Base-by-base conservation (phyloP, 768 basidiomycete genomes). In the Holtermannia corniformis region DNA sequence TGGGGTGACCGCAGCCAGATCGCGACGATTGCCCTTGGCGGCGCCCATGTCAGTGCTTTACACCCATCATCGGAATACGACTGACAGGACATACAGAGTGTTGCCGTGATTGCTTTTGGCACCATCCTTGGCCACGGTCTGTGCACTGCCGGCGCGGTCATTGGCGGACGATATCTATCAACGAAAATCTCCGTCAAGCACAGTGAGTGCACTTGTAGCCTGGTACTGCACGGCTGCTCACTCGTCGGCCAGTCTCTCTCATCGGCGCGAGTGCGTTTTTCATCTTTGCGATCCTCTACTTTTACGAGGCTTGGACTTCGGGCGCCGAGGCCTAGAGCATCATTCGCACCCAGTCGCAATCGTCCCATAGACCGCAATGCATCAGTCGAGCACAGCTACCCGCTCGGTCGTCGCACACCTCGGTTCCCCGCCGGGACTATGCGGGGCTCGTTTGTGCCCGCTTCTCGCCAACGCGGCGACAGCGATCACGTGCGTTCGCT, bases 1-100 rank as follows among this genome's bases (percentile, higher is more conserved):
- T 97, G 95, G 95, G 93, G 95, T 0, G 95, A 97, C 74, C 76
- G 93, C 49, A 93, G 89, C 65, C 93, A 99, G 75, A 89, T 97
- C 62, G 86, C 95, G 1, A 97, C 95, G 1, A 93, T 97, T 57
- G 92, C 89, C 4, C 76, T 97, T 49, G 93, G 87, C 1, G 92
- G 92, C 21, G 87, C 92, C 20, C 90, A 99, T 75, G 93, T 96
- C 67, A 48, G 81, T 77, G 19, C 37, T 21, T n/a, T 13, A 10
- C n/a, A n/a, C n/a, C n/a, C n/a, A n/a, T n/a, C n/a, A n/a, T n/a
- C n/a, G n/a, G n/a, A n/a, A n/a, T n/a, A n/a, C n/a, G n/a, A n/a
- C n/a, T n/a, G n/a, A n/a, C n/a, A n/a, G n/a, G n/a, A n/a, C n/a
- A n/a, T n/a, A 32, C 68, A 96, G 92, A 95, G 91, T 67, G 85